These are phyloP conservation scores for Clarireedia homoeocarpa DNA, from an alignment of 2,329 filamentous ascomycete genomes.

Conservation along the genomic window DNA sequence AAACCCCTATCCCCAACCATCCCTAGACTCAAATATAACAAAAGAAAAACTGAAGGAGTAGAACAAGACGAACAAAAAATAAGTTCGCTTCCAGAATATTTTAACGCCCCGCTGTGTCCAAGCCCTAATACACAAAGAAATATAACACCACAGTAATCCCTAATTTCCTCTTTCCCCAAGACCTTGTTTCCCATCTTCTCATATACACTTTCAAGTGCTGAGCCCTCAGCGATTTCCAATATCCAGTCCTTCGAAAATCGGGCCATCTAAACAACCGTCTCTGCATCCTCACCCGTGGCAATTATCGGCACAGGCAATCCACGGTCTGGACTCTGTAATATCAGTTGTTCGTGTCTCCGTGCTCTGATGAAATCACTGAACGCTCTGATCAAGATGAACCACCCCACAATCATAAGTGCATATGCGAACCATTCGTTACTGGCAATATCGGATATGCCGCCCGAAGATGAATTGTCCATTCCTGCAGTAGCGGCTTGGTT, in stretches of 20 bases:
- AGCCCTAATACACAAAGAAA: background rate
- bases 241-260: background rate
- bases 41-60: background rate
- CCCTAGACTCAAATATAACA: background rate
- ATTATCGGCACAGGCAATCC: slow-evolving; percentile 80
- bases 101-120: background rate
- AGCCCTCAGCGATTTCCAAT: background rate
- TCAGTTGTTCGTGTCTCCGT: slow-evolving; percentile 83
- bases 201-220: slow-evolving; percentile 4
- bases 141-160: background rate
- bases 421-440: slow-evolving; percentile 88
- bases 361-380: slow-evolving; percentile 85
- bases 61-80: background rate
- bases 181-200: background rate
- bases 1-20: too few species aligned
- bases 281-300: slow-evolving; percentile 72
- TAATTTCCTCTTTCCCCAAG: background rate
- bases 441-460: slow-evolving; percentile 49
- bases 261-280: slow-evolving; percentile 58
- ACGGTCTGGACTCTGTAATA: slow-evolving; percentile 85
- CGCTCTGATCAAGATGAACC: slow-evolving; percentile 95
- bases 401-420: slow-evolving; percentile 89
- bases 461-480: slow-evolving; percentile 31
- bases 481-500: slow-evolving; percentile 34
- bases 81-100: background rate